phyloP scores from a whole-genome alignment of 148 eudicot species.

The Dysphania ambrosioides region DNA sequence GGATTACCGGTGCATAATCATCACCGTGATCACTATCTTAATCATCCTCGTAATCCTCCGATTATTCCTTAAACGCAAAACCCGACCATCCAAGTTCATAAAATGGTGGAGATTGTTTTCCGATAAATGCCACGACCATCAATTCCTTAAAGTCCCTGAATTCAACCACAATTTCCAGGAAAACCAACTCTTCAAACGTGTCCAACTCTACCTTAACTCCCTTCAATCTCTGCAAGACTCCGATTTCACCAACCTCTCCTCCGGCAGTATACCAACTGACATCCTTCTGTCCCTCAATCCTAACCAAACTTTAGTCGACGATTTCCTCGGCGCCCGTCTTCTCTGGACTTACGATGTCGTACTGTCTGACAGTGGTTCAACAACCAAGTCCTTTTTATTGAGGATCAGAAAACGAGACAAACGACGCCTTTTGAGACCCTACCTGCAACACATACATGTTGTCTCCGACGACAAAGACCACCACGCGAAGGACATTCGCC shows the following conservation, averaged over 20 bases:
- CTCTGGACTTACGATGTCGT: conserved; percentile 50
- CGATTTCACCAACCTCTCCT: conserved; percentile 60
- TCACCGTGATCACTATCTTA: conserved; percentile 1
- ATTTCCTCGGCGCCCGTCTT: conserved; percentile 59
- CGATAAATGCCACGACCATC: conserved; percentile 62
- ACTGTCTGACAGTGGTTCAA: background rate
- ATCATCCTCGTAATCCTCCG: conserved; percentile 5
- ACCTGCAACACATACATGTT: conserved; percentile 66
- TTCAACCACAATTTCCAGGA: conserved; percentile 50
- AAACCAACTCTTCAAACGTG: conserved; percentile 56
- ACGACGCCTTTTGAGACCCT: conserved; percentile 58
- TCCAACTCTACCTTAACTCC: conserved; percentile 57
- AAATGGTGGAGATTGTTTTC: conserved; percentile 31
- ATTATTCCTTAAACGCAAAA: conserved; percentile 28
- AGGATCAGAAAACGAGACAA: conserved; percentile 67
- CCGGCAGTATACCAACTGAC: conserved; percentile 47
- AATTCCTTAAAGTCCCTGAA: conserved; percentile 59
- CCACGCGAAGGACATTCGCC: conserved; percentile 33
- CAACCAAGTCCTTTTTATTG: conserved; percentile 33
- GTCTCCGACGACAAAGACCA: conserved; percentile 57
- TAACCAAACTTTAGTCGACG: conserved; percentile 55
- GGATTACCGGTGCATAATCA: conserved; percentile 13
- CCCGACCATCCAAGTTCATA: conserved; percentile 18
- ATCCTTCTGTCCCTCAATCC: conserved; percentile 49
- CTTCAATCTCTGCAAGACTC: conserved; percentile 62